phyloP scores from a whole-genome alignment of 441 rosid species.

The Eruca vesicaria region DNA sequence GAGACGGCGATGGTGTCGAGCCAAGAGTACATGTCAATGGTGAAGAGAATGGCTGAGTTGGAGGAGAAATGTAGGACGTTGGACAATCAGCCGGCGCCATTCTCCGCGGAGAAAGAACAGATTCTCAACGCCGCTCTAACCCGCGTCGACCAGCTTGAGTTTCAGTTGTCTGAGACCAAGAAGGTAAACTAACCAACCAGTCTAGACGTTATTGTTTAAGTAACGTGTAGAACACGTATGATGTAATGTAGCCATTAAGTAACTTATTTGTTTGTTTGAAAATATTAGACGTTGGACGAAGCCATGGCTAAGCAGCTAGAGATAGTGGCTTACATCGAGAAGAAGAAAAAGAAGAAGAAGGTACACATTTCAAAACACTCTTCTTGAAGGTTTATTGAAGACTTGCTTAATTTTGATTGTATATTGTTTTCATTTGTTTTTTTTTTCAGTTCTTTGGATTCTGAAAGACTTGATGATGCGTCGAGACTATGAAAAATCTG shows the following conservation, averaged over 20 bases:
- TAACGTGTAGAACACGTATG: background rate
- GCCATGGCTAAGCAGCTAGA: slow-evolving; percentile 53
- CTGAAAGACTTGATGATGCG: slow-evolving; percentile 21
- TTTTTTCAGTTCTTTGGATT: slow-evolving; percentile 36
- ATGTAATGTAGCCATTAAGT: background rate
- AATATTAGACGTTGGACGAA: slow-evolving; percentile 55
- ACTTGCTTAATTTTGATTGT: background rate
- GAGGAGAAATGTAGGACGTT: slow-evolving; percentile 59
- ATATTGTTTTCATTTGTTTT: background rate
- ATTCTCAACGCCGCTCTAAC: slow-evolving; percentile 57
- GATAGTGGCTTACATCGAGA: slow-evolving; percentile 60
- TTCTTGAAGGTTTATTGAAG: background rate
- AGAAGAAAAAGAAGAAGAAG: slow-evolving; percentile 65
- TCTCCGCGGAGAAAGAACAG: slow-evolving; percentile 74
- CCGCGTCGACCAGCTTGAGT: slow-evolving; percentile 60
- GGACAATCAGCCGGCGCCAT: slow-evolving; percentile 30
- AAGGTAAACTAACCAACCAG: slow-evolving; percentile 47
- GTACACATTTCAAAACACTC: slow-evolving; percentile 28
- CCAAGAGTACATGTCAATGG: slow-evolving; percentile 55
- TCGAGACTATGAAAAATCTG: slow-evolving; percentile 19
- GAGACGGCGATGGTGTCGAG: slow-evolving; percentile 40
- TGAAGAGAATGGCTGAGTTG: slow-evolving; percentile 68
- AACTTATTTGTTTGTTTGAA: slow-evolving; percentile 13
- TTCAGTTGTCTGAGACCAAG: slow-evolving; percentile 57
- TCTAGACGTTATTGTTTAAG: background rate